phyloP scores from a whole-genome alignment of 2,329 filamentous ascomycete genomes.

The Fusarium poae region DNA sequence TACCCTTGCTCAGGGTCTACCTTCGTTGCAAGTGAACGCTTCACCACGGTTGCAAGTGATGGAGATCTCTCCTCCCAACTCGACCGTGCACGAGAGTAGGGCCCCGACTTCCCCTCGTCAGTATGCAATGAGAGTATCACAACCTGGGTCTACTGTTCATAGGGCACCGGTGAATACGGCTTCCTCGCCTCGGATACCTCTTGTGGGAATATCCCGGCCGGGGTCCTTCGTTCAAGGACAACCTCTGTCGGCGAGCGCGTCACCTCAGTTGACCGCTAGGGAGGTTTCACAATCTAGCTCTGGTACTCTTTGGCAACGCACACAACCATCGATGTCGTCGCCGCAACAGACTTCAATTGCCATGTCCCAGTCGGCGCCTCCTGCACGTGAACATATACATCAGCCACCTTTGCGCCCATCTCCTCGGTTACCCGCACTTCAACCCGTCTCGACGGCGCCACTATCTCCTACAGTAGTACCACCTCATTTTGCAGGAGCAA shows the following conservation, averaged over 20 bases:
- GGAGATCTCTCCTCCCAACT: neutral
- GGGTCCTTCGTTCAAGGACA: neutral
- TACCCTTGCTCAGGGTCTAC: neutral
- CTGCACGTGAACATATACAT: neutral
- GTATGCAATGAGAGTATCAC: neutral
- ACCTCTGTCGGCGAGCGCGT: neutral
- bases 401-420: neutral
- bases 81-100: neutral
- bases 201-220: neutral
- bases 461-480: neutral
- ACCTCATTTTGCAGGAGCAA: neutral
- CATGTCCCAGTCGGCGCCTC: neutral
- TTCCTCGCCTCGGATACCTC: neutral
- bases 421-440: neutral
- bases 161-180: neutral
- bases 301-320: neutral
- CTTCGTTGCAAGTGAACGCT: neutral
- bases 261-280: neutral
- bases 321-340: neutral
- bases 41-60: neutral
- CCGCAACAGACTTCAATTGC: neutral
- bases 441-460: neutral
- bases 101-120: neutral
- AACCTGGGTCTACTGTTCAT: neutral
- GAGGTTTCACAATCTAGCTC: neutral